Percentiles rank a stretch among this genome's conserved stretches.
Evolutionary conservation across 495 filamentous ascomycete species (phyloP).

Genomic region (Tetracladium marchalianum): DNA sequence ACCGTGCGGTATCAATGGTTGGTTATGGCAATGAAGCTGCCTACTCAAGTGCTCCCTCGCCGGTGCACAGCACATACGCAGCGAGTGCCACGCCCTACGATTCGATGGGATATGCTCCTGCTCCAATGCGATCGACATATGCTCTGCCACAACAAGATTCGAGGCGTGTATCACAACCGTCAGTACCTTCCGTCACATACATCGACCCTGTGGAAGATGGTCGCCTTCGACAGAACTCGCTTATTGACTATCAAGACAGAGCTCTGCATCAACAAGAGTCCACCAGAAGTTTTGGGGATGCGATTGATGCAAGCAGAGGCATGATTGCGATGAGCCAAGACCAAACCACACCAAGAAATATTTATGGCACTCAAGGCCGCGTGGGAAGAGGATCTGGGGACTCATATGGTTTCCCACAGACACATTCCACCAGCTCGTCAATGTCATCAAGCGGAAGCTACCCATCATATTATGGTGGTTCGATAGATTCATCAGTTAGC

Average conservation of each 20-base stretch:
- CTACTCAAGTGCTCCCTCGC: conserved; percentile 44
- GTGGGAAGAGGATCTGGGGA: conserved; percentile 64
- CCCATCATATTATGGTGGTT: conserved; percentile 72
- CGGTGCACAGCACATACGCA: conserved; percentile 56
- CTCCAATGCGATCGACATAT: conserved; percentile 52
- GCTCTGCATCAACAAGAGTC: conserved; percentile 44
- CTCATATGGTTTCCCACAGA: conserved; percentile 85
- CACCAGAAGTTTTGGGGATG: conserved; percentile 63
- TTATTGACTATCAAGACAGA: conserved; percentile 55
- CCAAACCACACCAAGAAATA: conserved; percentile 68
- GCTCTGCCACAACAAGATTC: conserved; percentile 45
- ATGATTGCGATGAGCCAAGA: conserved; percentile 95
- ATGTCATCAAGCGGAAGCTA: conserved; percentile 69
- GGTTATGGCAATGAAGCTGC: conserved; percentile 33
- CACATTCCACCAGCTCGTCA: conserved; percentile 89
- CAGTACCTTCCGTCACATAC: conserved; percentile 51
- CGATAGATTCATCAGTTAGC: conserved; percentile 82
- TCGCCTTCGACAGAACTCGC: conserved; percentile 39
- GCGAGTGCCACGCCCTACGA: conserved; percentile 61
- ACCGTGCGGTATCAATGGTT: conserved; percentile 39
- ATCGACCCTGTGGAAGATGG: conserved; percentile 28
- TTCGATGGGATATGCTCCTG: conserved; percentile 49
- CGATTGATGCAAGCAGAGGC: conserved; percentile 78
- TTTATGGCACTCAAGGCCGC: conserved; percentile 59
- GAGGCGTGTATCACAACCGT: conserved; percentile 84